Conservation (phyloP, 2,329 filamentous ascomycete species). For the Penicillium vulpinum region DNA sequence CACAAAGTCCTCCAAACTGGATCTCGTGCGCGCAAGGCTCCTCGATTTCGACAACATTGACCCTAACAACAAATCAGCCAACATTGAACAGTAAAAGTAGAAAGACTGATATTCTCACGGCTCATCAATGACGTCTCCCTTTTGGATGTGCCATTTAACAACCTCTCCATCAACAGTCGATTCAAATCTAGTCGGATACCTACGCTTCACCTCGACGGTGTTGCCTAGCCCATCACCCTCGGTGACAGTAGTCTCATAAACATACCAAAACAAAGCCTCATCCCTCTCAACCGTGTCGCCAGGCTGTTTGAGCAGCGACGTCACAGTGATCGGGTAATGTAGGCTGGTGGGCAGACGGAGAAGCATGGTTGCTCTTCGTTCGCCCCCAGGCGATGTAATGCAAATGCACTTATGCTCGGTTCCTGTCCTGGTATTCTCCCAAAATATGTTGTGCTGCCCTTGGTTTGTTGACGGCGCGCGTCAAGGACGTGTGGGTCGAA, state of each 20-base stretch:
- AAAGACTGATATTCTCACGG: constrained; percentile 37
- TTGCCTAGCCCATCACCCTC: constrained; percentile 72
- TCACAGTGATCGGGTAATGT: constrained; percentile 91
- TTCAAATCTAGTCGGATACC: constrained; percentile 76
- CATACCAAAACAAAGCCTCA: constrained; percentile 81
- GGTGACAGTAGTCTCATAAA: constrained; percentile 72
- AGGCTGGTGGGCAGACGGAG: constrained; percentile 57
- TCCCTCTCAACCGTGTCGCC: constrained; percentile 75
- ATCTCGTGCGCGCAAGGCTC: constrained; percentile 89
- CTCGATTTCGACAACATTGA: constrained; percentile 71
- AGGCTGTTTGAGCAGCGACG: constrained; percentile 72
- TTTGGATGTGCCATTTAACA: constrained; percentile 69
- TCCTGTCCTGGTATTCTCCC: neutral
- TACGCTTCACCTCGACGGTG: constrained; percentile 65
- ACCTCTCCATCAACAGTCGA: constrained; percentile 80
- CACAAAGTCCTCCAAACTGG: constrained; percentile 88
- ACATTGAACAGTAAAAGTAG: constrained; percentile 2
- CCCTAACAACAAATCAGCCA: constrained; percentile 39
- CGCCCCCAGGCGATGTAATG: constrained; percentile 16
- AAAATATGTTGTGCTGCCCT: neutral
- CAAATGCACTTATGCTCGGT: neutral
- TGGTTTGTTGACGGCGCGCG: constrained; percentile 6
- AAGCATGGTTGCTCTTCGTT: constrained; percentile 41
- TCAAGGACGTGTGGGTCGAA: constrained; percentile 5
- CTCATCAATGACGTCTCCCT: constrained; percentile 46